These are phyloP conservation scores for Colletotrichum spinosum DNA, from an alignment of 2,329 filamentous ascomycete genomes.

Conservation along the genomic window DNA sequence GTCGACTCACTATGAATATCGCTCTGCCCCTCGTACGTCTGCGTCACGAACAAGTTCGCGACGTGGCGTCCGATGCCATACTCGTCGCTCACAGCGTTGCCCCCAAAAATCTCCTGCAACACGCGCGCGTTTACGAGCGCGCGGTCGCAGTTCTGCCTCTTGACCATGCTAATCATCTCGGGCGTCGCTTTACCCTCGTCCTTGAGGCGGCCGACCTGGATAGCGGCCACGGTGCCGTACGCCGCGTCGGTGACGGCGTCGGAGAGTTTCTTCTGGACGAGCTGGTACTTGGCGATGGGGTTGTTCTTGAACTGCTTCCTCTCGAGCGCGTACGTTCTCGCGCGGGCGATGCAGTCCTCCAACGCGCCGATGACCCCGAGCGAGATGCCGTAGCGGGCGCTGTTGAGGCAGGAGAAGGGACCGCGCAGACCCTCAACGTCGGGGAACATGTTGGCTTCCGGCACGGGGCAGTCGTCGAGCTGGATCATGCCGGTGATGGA, in stretches of 20 bases:
- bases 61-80: conserved; percentile 96
- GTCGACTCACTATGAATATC: conserved; percentile 88
- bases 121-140: conserved; percentile 83
- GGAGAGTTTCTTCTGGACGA: conserved; percentile 97
- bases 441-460: conserved; percentile 93
- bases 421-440: conserved; percentile 87
- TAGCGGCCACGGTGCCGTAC: conserved; percentile 88
- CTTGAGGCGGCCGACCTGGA: conserved; percentile 93
- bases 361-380: conserved; percentile 94
- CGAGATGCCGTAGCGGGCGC: conserved; percentile 91
- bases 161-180: conserved; percentile 98
- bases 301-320: conserved; percentile 97
- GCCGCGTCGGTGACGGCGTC: conserved; percentile 92
- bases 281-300: conserved; percentile 93
- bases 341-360: conserved; percentile 87
- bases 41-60: conserved; percentile 94
- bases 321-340: conserved; percentile 89
- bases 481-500: conserved; percentile 99
- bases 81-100: conserved; percentile 98
- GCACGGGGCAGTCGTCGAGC: conserved; percentile 89
- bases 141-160: conserved; percentile 96
- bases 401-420: conserved; percentile 95
- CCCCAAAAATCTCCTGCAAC: conserved; percentile 95
- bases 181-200: conserved; percentile 88
- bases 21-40: conserved; percentile 98